phyloP scores from a whole-genome alignment of 225 moss, liverwort and hornwort genomes.

The Polytrichum commune region DNA sequence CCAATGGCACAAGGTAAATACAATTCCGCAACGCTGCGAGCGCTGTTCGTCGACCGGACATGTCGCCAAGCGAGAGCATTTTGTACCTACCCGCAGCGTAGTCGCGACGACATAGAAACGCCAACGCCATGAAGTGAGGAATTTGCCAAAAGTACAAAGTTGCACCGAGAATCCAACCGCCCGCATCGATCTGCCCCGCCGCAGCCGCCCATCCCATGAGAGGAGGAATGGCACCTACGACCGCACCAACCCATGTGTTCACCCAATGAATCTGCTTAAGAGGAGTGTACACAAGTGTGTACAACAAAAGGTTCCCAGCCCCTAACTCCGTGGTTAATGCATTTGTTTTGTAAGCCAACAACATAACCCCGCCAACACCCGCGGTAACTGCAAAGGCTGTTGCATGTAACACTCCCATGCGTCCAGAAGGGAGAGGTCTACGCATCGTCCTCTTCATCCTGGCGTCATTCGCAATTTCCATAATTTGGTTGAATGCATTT shows the following conservation, averaged over 20 bases:
- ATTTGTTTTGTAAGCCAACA: conserved; percentile 62
- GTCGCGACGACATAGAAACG: conserved; percentile 73
- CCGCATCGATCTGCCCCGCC: conserved; percentile 54
- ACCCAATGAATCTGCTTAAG: conserved; percentile 89
- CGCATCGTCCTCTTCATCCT: conserved; percentile 94
- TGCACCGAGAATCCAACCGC: conserved; percentile 78
- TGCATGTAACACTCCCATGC: conserved; percentile 68
- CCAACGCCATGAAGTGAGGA: conserved; percentile 94
- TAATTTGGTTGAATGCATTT: conserved; percentile 87
- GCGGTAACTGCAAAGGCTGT: conserved; percentile 66
- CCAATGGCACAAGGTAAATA: conserved; percentile 70
- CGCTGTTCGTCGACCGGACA: conserved; percentile 70
- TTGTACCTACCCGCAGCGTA: conserved; percentile 81
- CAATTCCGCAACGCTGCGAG: conserved; percentile 79
- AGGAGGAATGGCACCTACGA: conserved; percentile 97
- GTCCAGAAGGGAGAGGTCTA: conserved; percentile 82
- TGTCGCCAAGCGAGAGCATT: conserved; percentile 79
- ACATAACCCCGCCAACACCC: conserved; percentile 63
- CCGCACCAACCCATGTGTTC: conserved; percentile 93
- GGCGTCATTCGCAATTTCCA: conserved; percentile 78
- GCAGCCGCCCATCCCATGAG: conserved; percentile 90
- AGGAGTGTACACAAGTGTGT: conserved; percentile 86
- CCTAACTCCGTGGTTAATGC: conserved; percentile 80
- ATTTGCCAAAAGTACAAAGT: conserved; percentile 91
- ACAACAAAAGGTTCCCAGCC: conserved; percentile 70